Base-by-base conservation (phyloP, 2,329 filamentous ascomycete genomes). In the Elsinoe fawcettii region DNA sequence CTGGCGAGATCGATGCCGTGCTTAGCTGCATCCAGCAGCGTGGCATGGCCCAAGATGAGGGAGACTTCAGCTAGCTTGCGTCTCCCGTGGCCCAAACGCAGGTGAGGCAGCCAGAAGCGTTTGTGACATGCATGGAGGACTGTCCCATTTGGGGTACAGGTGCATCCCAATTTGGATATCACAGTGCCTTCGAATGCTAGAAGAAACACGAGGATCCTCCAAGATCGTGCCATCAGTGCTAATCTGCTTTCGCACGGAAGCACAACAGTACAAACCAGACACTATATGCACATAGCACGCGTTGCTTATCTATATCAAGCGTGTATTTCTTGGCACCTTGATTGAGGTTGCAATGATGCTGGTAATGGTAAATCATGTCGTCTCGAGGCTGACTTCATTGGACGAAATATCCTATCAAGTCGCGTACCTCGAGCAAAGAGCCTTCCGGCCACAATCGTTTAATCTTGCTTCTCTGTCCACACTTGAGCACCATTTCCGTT, bases 391-490 rank as follows among this genome's bases (percentile, higher is more conserved):
- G 49, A 30, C 49, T n/a, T 34, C 18, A 53, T 12, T n/a, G 32
- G 49, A 53, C 49, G 11, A 22, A 22, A 25, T 22, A 20, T 53
- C 49, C 32, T 30, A 39, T 53, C 34, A 39, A 53, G 49, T 27
- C 30, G 30, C 18, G 14, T 14, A 18, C 32, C 32, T 22, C 34
- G 49, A 39, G 49, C 34, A 53, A 53, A 20, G 37, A 20, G 43
- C 56, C 34, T 37, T 51, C 43, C 25, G 56, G 30, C 30, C 44
- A 22, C 56, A 22, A 11, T 43, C 43, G 5, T 51, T 57, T 57
- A 16, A 32, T 57, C 55, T 73, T 62, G 70, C 70, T 70, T 70
- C 68, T 63, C 66, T 73, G 70, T 73, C 70, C 70, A 73, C 71
- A 73, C 70, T 72, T 64, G 66, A 63, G 65, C 62, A 68, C 62